These are phyloP conservation scores for Pinus taeda DNA, from an alignment of 75 land plant species.

Conservation along the genomic window DNA sequence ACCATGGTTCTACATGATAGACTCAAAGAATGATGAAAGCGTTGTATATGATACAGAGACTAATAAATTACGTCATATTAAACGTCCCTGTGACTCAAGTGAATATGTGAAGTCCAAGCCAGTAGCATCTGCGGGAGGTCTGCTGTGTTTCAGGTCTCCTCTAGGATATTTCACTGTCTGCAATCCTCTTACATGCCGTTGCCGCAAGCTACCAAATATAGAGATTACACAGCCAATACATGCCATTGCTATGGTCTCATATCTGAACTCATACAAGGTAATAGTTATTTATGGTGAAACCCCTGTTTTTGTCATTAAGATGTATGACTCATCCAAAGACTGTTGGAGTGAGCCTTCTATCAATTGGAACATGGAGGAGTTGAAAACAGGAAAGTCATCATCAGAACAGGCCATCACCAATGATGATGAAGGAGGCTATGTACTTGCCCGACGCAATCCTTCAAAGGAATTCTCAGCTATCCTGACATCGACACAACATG, in stretches of 20 bases:
- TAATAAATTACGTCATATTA: conserved; percentile 55
- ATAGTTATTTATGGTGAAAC: conserved; percentile 31
- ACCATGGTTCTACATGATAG: conserved; percentile 60
- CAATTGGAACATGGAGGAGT: conserved; percentile 8
- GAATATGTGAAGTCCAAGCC: conserved; percentile 30
- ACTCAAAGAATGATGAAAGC: conserved; percentile 24
- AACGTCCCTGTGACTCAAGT: conserved; percentile 14
- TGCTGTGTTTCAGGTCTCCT: conserved; percentile 51
- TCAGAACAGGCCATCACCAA: not conserved
- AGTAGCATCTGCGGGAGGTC: conserved; percentile 71
- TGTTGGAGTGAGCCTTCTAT: conserved; percentile 31
- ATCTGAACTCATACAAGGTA: conserved; percentile 23
- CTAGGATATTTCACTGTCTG: conserved; percentile 42
- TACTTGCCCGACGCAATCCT: conserved; percentile 46
- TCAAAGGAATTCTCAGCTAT: conserved; percentile 55
- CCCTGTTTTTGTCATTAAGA: conserved; percentile 19
- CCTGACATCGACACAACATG: conserved; percentile 21
- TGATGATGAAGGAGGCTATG: conserved; percentile 27
- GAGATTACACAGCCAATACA: conserved; percentile 19
- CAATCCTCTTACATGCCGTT: conserved; percentile 57
- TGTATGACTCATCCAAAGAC: conserved; percentile 19
- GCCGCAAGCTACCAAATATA: conserved; percentile 45
- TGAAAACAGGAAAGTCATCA: conserved; percentile 15
- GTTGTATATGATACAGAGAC: conserved; percentile 48
- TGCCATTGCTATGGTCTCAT: conserved; percentile 42